Evolutionary conservation across 495 filamentous ascomycete species (phyloP).

Genomic region (Xylaria castorea): DNA sequence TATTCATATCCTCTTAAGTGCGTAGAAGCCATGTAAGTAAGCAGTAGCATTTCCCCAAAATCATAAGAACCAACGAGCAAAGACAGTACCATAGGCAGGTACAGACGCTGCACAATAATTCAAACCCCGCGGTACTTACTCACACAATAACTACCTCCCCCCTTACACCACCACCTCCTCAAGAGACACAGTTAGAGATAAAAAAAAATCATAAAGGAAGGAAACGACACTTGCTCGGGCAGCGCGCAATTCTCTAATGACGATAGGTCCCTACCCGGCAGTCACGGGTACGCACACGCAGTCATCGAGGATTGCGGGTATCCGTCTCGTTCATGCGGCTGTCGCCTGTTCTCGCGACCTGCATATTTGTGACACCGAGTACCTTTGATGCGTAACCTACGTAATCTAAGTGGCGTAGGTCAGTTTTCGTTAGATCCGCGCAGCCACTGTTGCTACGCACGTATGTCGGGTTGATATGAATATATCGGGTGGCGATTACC

Average conservation of each 20-base stretch:
- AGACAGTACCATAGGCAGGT: not conserved
- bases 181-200: not conserved
- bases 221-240: not conserved
- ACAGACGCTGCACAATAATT: not conserved
- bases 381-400: not conserved
- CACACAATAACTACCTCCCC: too few species aligned
- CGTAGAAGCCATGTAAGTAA: too few species aligned
- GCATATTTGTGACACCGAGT: not conserved
- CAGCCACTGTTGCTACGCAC: not conserved
- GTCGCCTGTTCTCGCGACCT: not conserved
- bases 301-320: not conserved
- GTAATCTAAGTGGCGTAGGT: not conserved
- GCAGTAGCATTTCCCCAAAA: too few species aligned
- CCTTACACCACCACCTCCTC: not conserved
- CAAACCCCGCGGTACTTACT: too few species aligned
- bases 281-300: not conserved
- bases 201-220: not conserved
- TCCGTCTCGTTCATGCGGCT: conserved; percentile 18
- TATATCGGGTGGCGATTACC: not conserved
- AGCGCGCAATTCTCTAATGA: not conserved
- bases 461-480: not conserved
- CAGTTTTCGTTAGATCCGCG: not conserved
- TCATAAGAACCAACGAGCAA: too few species aligned
- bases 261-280: not conserved
- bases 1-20: too few species aligned